Percentiles rank a stretch among this genome's conserved stretches.
phyloP scores from a whole-genome alignment of 2,329 filamentous ascomycete species.

The Pestalotiopsis sp. region DNA sequence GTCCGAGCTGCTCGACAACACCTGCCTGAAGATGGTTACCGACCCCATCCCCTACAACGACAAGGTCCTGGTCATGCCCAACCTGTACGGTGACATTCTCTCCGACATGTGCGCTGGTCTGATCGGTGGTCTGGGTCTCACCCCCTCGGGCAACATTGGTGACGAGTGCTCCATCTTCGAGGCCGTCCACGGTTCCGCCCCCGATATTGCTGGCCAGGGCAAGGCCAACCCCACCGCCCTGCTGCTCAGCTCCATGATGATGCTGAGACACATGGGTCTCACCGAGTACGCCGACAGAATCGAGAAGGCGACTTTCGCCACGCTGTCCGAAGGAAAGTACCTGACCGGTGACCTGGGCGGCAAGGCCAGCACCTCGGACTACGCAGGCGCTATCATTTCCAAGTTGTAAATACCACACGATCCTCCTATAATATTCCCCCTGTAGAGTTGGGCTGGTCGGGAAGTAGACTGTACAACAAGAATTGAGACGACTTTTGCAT shows the following conservation, averaged over 20 bases:
- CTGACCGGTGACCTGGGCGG: slow-evolving; percentile 96
- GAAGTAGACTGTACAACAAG: slow-evolving; percentile 31
- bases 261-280: slow-evolving; percentile 98
- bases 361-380: slow-evolving; percentile 94
- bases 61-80: slow-evolving; percentile 98
- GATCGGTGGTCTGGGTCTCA: slow-evolving; percentile 95
- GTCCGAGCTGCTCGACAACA: slow-evolving; percentile 97
- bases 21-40: slow-evolving; percentile 97
- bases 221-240: slow-evolving; percentile 97
- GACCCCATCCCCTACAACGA: slow-evolving; percentile 97
- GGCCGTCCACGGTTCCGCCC: slow-evolving; percentile 95
- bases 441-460: slow-evolving; percentile 20
- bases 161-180: slow-evolving; percentile 99
- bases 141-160: slow-evolving; percentile 97
- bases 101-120: slow-evolving; percentile 99
- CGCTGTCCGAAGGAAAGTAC: slow-evolving; percentile 91
- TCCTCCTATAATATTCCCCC: slow-evolving; percentile 24
- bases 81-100: slow-evolving; percentile 98
- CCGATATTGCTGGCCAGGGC: slow-evolving; percentile 93
- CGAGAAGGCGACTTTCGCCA: slow-evolving; percentile 93
- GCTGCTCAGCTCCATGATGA: slow-evolving; percentile 96
- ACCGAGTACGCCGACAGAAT: slow-evolving; percentile 83
- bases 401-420: slow-evolving; percentile 50
- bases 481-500: slow-evolving; percentile 23
- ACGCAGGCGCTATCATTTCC: slow-evolving; percentile 85